Evolutionary conservation across 2,329 filamentous ascomycete genomes (phyloP).

Genomic region (Monosporascus sp.): DNA sequence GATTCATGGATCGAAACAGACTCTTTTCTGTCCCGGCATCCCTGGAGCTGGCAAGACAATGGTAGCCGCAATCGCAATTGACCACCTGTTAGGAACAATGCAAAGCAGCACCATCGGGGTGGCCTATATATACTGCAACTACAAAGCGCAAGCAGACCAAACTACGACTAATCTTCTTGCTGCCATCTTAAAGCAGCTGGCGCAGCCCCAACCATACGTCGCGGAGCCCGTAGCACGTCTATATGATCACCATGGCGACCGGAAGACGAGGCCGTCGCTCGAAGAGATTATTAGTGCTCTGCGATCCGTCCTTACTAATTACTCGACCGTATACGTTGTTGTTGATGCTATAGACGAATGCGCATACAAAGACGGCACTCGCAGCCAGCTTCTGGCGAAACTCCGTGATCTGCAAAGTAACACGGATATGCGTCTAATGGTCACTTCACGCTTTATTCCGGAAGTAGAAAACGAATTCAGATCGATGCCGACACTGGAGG

Average conservation of each 20-base stretch:
- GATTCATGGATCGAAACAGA: slow-evolving; percentile 17
- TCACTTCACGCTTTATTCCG: slow-evolving; percentile 11
- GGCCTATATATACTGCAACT: slow-evolving; percentile 43
- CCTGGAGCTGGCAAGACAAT: slow-evolving; percentile 46
- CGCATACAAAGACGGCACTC: slow-evolving; percentile 1
- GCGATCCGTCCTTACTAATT: slow-evolving; percentile 4
- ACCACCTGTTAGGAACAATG: slow-evolving; percentile 19
- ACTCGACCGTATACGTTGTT: slow-evolving; percentile 16
- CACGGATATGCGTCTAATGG: slow-evolving; percentile 6
- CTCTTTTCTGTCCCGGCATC: slow-evolving; percentile 41
- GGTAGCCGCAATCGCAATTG: slow-evolving; percentile 33
- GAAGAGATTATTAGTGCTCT: slow-evolving; percentile 15
- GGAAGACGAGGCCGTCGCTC: slow-evolving; percentile 15
- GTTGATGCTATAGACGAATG: slow-evolving; percentile 16
- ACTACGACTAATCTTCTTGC: slow-evolving; percentile 24
- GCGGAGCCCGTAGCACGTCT: slow-evolving; percentile 21
- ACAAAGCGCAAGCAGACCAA: slow-evolving; percentile 31
- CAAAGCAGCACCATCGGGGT: slow-evolving; percentile 24
- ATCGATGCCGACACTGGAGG: slow-evolving; percentile 15
- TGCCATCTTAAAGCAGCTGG: slow-evolving; percentile 34
- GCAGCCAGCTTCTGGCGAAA: slow-evolving; percentile 5
- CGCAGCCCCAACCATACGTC: slow-evolving; percentile 10
- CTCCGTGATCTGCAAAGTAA: slow-evolving; percentile 7
- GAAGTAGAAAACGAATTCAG: slow-evolving; percentile 9
- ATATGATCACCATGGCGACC: slow-evolving; percentile 13